These are phyloP conservation scores for Davidsoniella australis DNA, from an alignment of 2,329 filamentous ascomycete genomes.

Conservation along the genomic window DNA sequence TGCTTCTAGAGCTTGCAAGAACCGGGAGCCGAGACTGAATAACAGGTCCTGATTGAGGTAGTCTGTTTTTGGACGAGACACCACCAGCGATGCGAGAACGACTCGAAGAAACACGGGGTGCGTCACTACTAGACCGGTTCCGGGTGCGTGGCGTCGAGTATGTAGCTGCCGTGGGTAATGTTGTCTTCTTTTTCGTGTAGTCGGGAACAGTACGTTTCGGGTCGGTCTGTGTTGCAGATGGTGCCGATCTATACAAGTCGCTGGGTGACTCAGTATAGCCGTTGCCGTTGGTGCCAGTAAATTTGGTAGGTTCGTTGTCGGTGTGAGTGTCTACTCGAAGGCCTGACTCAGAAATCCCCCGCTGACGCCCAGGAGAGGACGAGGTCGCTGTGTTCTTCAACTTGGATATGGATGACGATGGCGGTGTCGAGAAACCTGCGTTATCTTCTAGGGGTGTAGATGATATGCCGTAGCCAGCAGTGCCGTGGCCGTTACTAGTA, in stretches of 20 bases:
- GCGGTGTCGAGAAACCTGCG: background rate
- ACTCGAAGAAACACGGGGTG: conserved; percentile 9
- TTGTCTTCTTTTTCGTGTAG: background rate
- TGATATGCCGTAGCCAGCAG: background rate
- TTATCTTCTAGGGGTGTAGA: too few species aligned
- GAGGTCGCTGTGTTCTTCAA: background rate
- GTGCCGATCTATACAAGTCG: conserved; percentile 40
- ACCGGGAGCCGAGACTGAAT: conserved; percentile 19
- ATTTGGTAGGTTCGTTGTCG: background rate
- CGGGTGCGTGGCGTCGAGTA: conserved; percentile 7
- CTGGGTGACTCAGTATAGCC: conserved; percentile 40
- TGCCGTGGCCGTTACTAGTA: conserved; percentile 38
- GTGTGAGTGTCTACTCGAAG: conserved; percentile 30
- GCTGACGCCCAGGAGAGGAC: conserved; percentile 25
- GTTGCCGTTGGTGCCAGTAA: background rate
- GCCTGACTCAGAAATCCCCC: conserved; percentile 57
- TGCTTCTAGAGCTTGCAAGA: background rate
- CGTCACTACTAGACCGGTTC: conserved; percentile 8
- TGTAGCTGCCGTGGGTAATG: background rate
- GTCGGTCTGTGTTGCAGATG: background rate
- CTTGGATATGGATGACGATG: background rate
- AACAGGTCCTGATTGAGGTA: background rate
- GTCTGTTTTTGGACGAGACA: conserved; percentile 1
- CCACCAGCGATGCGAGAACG: conserved; percentile 8
- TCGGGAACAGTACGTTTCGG: background rate